phyloP scores from a whole-genome alignment of 768 basidiomycete species.

The Leccinum boreale region DNA sequence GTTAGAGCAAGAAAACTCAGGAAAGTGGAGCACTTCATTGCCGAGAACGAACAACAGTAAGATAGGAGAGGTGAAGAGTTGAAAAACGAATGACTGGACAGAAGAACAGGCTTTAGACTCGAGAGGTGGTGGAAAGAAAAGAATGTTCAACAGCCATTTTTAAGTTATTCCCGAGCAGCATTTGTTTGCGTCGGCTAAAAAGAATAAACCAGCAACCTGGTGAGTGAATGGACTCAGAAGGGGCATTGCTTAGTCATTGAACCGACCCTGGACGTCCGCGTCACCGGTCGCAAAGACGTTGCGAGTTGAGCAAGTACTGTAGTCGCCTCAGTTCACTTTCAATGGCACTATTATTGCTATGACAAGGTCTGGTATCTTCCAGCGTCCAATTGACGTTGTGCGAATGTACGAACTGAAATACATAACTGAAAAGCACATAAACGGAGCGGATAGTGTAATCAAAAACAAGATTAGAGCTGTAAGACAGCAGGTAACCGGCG shows the following conservation, averaged over 20 bases:
- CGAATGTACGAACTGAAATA: constrained; percentile 31
- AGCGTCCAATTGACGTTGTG: constrained; percentile 18
- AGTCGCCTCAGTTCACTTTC: not conserved
- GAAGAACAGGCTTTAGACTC: constrained; percentile 8
- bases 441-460: constrained; percentile 33
- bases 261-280: not conserved
- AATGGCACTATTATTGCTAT: not conserved
- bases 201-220: not conserved
- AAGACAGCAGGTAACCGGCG: constrained; percentile 15
- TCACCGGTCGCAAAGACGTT: not conserved
- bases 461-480: constrained; percentile 28
- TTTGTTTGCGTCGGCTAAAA: constrained; percentile 23
- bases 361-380: constrained; percentile 13
- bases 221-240: not conserved
- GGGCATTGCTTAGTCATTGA: not conserved
- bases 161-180: not conserved
- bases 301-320: too few species aligned
- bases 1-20: constrained; percentile 34
- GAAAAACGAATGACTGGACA: constrained; percentile 23
- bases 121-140: constrained; percentile 1
- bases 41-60: not conserved
- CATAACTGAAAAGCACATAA: constrained; percentile 39
- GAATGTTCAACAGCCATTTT: not conserved
- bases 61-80: not conserved
- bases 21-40: constrained; percentile 29